A percentile compares a stretch with the other conserved stretches of the same genome.
Evolutionary conservation across 2,329 filamentous ascomycete species (phyloP).

Genomic region (Huntiella bhutanensis): DNA sequence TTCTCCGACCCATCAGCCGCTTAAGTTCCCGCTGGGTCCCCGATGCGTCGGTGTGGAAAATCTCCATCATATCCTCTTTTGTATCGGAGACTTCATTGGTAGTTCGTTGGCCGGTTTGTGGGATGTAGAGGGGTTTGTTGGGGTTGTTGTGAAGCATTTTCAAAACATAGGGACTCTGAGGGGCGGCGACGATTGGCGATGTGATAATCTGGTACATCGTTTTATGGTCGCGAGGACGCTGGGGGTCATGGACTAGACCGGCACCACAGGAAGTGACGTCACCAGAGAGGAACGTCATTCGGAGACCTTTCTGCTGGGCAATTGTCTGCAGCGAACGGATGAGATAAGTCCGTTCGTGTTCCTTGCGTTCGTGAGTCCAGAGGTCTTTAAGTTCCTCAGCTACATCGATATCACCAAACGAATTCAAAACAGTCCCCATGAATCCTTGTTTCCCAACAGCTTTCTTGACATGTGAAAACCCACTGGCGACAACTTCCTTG

Average conservation of each 20-base stretch:
- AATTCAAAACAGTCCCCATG: constrained; percentile 89
- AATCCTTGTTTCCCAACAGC: constrained; percentile 87
- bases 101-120: constrained; percentile 63
- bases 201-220: constrained; percentile 99
- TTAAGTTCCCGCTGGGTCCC: constrained; percentile 69
- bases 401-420: constrained; percentile 89
- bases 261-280: constrained; percentile 83
- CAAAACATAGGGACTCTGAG: constrained; percentile 67
- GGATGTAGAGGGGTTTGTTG: constrained; percentile 79
- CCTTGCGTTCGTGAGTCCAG: constrained; percentile 97
- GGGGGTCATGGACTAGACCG: constrained; percentile 82
- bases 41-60: constrained; percentile 85
- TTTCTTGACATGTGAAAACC: constrained; percentile 89
- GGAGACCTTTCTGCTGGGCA: constrained; percentile 79
- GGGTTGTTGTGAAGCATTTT: constrained; percentile 82
- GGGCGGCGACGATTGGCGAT: constrained; percentile 77
- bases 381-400: constrained; percentile 87
- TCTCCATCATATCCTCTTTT: constrained; percentile 99
- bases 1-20: constrained; percentile 80
- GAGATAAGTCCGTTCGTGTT: constrained; percentile 87
- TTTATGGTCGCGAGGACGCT: constrained; percentile 83
- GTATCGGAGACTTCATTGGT: constrained; percentile 67
- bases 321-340: constrained; percentile 93
- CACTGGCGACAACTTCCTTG: constrained; percentile 78
- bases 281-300: constrained; percentile 93